Conservation (phyloP, 2,329 filamentous ascomycete genomes). For the Ceratocystiopsis sp. region DNA sequence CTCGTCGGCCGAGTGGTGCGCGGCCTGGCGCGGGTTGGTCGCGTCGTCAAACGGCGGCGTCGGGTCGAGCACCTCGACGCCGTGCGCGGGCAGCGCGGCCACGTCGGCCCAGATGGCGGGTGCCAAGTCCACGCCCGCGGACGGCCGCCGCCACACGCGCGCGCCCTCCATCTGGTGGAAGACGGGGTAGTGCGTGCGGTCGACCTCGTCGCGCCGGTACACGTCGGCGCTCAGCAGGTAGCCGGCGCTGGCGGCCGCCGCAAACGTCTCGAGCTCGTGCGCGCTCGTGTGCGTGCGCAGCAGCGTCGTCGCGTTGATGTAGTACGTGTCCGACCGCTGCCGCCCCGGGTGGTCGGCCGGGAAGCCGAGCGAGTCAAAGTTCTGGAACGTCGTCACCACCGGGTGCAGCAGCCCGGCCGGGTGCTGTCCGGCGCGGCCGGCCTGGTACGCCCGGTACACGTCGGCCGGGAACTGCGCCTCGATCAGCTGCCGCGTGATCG, state of each 20-base stretch:
- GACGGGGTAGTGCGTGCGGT: constrained; percentile 85
- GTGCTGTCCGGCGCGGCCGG: no score
- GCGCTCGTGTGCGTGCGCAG: constrained; percentile 89
- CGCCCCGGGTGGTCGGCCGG: constrained; percentile 75
- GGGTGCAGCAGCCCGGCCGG: constrained; percentile 60
- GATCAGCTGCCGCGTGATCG: constrained; percentile 81
- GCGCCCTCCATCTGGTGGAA: constrained; percentile 99
- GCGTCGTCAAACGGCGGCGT: constrained; percentile 62
- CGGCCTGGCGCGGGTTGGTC: constrained; percentile 65
- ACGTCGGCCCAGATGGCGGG: constrained; percentile 54
- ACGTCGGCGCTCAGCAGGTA: constrained; percentile 88
- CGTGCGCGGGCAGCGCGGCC: constrained; percentile 52
- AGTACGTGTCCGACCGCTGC: constrained; percentile 83
- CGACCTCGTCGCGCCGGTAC: constrained; percentile 86
- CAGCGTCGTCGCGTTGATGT: constrained; percentile 70
- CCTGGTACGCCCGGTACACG: constrained; percentile 41
- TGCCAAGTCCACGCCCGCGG: constrained; percentile 39
- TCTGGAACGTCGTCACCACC: constrained; percentile 68
- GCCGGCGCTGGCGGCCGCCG: constrained; percentile 52
- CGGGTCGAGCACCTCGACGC: constrained; percentile 65
- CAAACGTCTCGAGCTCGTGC: constrained; percentile 73
- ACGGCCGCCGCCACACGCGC: constrained; percentile 65
- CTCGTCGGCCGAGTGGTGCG: constrained; percentile 56
- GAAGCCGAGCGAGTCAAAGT: constrained; percentile 96
- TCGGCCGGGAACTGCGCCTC: constrained; percentile 68